A percentile compares a stretch with the other conserved stretches of the same genome.
Conservation (phyloP, 305 asterid species). For the Caryopteris hybrid region DNA sequence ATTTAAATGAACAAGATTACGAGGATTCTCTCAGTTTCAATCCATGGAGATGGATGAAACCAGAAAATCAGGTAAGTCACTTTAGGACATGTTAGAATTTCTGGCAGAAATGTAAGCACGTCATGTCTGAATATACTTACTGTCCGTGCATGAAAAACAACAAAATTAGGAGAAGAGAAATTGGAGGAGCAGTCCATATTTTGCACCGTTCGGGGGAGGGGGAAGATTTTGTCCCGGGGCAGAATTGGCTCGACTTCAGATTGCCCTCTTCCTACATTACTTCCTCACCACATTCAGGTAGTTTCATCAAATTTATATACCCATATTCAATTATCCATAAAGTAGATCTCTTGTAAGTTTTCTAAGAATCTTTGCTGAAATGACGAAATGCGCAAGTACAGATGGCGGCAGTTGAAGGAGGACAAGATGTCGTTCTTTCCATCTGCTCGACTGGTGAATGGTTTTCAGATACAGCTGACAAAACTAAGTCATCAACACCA, state of each 20-base stretch:
- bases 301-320: neutral
- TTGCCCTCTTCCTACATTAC: conserved; percentile 76
- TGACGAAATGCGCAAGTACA: conserved; percentile 4
- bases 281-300: conserved; percentile 70
- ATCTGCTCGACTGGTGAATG: conserved; percentile 86
- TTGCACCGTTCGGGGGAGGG: conserved; percentile 93
- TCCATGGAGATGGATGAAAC: conserved; percentile 93
- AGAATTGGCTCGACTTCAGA: conserved; percentile 90
- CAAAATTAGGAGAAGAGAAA: conserved; percentile 69
- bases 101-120: neutral
- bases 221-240: conserved; percentile 93
- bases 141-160: neutral
- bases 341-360: neutral
- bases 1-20: conserved; percentile 52
- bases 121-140: neutral
- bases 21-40: conserved; percentile 61
- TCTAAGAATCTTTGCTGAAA: neutral
- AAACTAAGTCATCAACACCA: conserved; percentile 17
- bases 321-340: too few species aligned
- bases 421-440: conserved; percentile 89
- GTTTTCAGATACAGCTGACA: conserved; percentile 65
- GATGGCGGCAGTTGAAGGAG: conserved; percentile 86
- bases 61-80: conserved; percentile 65
- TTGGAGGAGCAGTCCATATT: conserved; percentile 71
- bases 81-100: neutral